Conservation (phyloP, 805 yeast species). For the Suhomyces sp. region DNA sequence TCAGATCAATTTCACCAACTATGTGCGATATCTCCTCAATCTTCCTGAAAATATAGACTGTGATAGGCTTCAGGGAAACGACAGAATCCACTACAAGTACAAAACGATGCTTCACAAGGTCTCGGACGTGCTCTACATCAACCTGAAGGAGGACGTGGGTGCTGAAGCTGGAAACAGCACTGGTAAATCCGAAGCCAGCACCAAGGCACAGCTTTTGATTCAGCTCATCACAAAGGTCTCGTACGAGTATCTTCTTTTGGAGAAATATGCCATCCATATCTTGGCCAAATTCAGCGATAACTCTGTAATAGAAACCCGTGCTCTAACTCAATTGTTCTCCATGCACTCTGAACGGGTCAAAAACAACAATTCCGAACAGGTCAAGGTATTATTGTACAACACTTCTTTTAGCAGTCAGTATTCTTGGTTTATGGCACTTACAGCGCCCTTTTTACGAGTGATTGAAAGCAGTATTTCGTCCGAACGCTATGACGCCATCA, state of each 20-base stretch:
- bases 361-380: constrained; percentile 16
- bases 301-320: constrained; percentile 26
- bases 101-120: constrained; percentile 25
- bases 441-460: constrained; percentile 36
- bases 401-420: constrained; percentile 31
- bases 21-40: constrained; percentile 30
- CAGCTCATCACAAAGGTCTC: constrained; percentile 34
- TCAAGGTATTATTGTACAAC: constrained; percentile 35
- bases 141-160: constrained; percentile 29
- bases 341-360: constrained; percentile 17
- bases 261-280: constrained; percentile 37
- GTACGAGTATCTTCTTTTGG: constrained; percentile 38
- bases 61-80: constrained; percentile 19
- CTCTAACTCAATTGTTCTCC: constrained; percentile 22
- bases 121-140: constrained; percentile 23
- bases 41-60: constrained; percentile 22
- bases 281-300: constrained; percentile 32
- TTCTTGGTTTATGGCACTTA: constrained; percentile 37
- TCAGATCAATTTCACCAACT: constrained; percentile 37
- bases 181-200: not conserved
- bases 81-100: constrained; percentile 26
- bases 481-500: constrained; percentile 21
- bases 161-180: constrained; percentile 6
- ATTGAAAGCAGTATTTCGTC: constrained; percentile 30
- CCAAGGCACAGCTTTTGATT: constrained; percentile 13